Evolutionary conservation across 306 rosid species (phyloP), one percentile per base, ranked within the genome.

Genomic region (Quercus mongolica): DNA sequence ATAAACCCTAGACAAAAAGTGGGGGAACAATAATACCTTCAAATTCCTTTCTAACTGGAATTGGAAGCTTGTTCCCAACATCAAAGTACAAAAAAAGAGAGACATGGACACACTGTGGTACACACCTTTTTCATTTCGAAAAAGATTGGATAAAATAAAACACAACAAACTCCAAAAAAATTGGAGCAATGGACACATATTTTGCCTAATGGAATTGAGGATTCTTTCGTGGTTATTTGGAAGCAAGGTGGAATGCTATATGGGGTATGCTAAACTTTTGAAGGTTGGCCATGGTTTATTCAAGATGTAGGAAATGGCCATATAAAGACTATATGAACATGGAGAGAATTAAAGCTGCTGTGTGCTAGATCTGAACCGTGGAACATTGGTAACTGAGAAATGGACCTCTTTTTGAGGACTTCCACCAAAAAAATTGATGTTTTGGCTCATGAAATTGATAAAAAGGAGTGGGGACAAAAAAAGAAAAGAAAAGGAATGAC

Each of bases 251-350:
- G 89, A 77, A 76, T 78, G 78, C 81, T 96, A 90, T 93, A 91
- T 78, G 89, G 88, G 83, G 55, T 86, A 82, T 87, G 90, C 97
- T 90, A 88, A 92, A 83, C 78, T 77, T 84, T 86, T 90, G 85
- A 69, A 71, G 89, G 83, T 79, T 82, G 97, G 91, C 93, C 97
- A 87, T 82, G 87, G 86, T 76, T 90, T 93, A 96, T 91, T 91
- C 88, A 83, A 88, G 91, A 86, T 82, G 83, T 83, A 91, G 84
- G 87, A 79, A 82, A 87, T 87, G 94, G 90, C 94, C 94, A 87
- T 83, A 85, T 75, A 89, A 84, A 80, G 92, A 78, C 82, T 84
- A 88, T 93, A 89, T 90, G 86, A 71, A 93, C 91, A 88, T 86
- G 56, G 85, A 84, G 83, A 90, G 70, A 88, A 90, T 82, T 80